Conservation (phyloP, 148 eudicot species). For the Silene latifolia region DNA sequence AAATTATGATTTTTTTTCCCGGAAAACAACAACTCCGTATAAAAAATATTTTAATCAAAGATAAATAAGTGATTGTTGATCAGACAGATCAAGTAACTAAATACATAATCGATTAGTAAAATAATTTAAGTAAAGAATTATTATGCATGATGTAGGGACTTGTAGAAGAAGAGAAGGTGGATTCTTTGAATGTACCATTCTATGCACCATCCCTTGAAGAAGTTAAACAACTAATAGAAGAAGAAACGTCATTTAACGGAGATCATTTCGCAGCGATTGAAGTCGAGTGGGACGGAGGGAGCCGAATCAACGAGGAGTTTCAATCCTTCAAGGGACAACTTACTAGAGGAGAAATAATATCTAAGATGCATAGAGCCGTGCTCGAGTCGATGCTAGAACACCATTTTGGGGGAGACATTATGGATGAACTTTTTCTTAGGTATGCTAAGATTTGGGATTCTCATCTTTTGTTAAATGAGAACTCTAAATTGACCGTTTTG, state of each 20-base stretch:
- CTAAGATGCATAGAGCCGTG: constrained; percentile 57
- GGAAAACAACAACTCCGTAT: too few species aligned
- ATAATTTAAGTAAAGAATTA: too few species aligned
- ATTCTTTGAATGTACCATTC: constrained; percentile 57
- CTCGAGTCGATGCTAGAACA: constrained; percentile 50
- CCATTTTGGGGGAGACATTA: constrained; percentile 43
- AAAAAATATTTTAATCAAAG: too few species aligned
- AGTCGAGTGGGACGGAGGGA: constrained; percentile 47
- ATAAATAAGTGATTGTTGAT: too few species aligned
- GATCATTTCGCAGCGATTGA: constrained; percentile 37
- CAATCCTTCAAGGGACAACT: background rate
- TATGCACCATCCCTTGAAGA: constrained; percentile 62
- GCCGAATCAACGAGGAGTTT: background rate
- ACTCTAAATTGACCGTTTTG: constrained; percentile 20
- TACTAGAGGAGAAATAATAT: constrained; percentile 42
- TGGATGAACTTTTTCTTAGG: constrained; percentile 54
- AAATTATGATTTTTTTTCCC: too few species aligned
- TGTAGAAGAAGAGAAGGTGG: constrained; percentile 59
- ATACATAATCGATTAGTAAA: too few species aligned
- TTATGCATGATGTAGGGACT: constrained; percentile 37
- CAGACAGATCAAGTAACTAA: too few species aligned
- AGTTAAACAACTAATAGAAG: constrained; percentile 31
- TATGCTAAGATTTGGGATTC: constrained; percentile 37
- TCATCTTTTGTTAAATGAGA: constrained; percentile 20
- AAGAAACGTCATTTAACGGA: constrained; percentile 52